A percentile compares a stretch with the other conserved stretches of the same genome.
These are phyloP conservation scores for Fragaria vesca DNA, from an alignment of 306 rosid species.

Conservation along the genomic window DNA sequence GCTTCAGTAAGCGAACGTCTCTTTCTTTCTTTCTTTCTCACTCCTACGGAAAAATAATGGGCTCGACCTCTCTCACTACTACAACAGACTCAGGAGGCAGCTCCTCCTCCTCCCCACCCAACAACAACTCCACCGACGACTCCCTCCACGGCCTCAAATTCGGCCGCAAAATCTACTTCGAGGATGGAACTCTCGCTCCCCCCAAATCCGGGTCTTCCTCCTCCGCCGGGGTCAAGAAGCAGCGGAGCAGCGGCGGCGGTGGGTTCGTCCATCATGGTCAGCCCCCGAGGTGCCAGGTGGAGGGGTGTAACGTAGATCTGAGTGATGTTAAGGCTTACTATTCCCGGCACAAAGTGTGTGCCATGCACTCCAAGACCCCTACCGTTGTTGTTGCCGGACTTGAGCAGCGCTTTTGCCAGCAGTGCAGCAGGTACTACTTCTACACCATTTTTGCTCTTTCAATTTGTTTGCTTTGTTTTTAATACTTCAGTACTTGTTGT, in stretches of 20 bases:
- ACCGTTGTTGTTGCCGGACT: constrained; percentile 68
- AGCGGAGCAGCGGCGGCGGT: constrained; percentile 32
- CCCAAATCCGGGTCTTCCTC: constrained; percentile 35
- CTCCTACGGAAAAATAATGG: constrained; percentile 32
- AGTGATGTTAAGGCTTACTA: constrained; percentile 81
- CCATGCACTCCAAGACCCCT: constrained; percentile 82
- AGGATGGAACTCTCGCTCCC: constrained; percentile 47
- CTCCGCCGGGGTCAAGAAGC: constrained; percentile 43
- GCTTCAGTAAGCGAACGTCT: constrained; percentile 26
- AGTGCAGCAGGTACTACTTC: constrained; percentile 70
- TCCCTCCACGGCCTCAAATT: constrained; percentile 71
- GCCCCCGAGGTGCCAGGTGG: constrained; percentile 92
- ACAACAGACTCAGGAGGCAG: constrained; percentile 45
- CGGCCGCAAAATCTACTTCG: constrained; percentile 76
- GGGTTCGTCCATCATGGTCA: constrained; percentile 37
- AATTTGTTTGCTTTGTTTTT: neutral
- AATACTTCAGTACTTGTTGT: no score
- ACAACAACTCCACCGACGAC: constrained; percentile 47
- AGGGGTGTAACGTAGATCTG: constrained; percentile 87
- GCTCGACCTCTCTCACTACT: constrained; percentile 39
- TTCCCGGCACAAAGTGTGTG: constrained; percentile 88
- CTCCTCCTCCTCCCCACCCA: constrained; percentile 45
- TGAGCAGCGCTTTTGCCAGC: constrained; percentile 94
- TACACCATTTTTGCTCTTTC: neutral
- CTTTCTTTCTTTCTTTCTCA: neutral